phyloP scores from a whole-genome alignment of 2,329 filamentous ascomycete genomes.

The Colletotrichum orbiculare region DNA sequence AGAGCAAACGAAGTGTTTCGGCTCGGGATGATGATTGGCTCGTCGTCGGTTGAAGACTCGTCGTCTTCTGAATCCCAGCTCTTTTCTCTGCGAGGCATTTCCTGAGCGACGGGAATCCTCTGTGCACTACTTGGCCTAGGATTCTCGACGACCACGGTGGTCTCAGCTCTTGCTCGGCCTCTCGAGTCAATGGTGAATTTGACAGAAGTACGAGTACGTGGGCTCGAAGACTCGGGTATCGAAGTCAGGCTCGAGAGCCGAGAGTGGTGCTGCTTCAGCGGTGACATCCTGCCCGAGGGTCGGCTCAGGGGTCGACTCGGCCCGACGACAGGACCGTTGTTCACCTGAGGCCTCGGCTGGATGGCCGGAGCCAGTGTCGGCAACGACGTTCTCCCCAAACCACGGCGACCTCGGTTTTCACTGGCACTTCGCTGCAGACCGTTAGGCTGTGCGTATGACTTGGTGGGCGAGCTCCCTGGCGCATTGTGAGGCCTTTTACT shows the following conservation, averaged over 20 bases:
- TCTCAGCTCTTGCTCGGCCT: conserved; percentile 68
- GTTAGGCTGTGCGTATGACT: conserved; percentile 55
- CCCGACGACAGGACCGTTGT: conserved; percentile 45
- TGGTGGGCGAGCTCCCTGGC: conserved; percentile 62
- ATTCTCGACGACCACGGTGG: conserved; percentile 55
- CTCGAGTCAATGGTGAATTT: conserved; percentile 73
- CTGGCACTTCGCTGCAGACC: conserved; percentile 66
- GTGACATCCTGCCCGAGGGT: conserved; percentile 61
- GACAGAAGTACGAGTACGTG: conserved; percentile 64
- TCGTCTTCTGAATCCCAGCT: conserved; percentile 62
- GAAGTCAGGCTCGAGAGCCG: conserved; percentile 64
- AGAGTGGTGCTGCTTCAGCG: conserved; percentile 61
- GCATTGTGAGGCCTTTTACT: conserved; percentile 55
- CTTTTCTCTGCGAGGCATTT: conserved; percentile 43
- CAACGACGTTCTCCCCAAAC: conserved; percentile 52
- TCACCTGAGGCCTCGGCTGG: conserved; percentile 48
- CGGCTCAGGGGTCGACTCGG: conserved; percentile 50
- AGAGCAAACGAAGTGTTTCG: conserved; percentile 68
- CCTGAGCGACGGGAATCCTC: conserved; percentile 37
- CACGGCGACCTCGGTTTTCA: conserved; percentile 62
- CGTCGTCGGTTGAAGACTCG: conserved; percentile 71
- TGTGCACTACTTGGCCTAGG: conserved; percentile 35
- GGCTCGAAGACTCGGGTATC: conserved; percentile 64
- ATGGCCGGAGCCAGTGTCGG: conserved; percentile 60
- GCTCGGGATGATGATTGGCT: conserved; percentile 73